Percentiles rank a stretch among this genome's conserved stretches.
Evolutionary conservation across 306 rosid genomes (phyloP).

Genomic region (Bauhinia variegata): DNA sequence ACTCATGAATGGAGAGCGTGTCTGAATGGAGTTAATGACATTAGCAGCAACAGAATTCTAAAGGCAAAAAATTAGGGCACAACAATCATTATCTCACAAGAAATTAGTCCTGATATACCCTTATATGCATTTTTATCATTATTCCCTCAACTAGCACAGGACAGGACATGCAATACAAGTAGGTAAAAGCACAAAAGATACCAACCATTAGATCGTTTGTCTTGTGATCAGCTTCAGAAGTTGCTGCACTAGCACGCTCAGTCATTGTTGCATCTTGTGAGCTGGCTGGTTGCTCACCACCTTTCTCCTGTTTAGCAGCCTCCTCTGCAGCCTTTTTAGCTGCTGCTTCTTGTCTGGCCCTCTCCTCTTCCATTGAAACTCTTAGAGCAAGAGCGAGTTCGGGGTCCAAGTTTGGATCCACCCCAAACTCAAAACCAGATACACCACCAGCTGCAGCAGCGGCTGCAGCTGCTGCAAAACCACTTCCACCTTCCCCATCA

Average conservation of each 20-base stretch:
- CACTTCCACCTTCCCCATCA: constrained; percentile 96
- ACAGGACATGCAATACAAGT: constrained; percentile 19
- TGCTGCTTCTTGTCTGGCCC: constrained; percentile 99
- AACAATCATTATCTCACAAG: constrained; percentile 4
- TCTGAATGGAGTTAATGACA: not conserved
- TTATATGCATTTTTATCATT: constrained; percentile 9
- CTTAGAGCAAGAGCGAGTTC: constrained; percentile 99
- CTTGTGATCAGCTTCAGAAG: constrained; percentile 73
- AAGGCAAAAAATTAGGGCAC: no score
- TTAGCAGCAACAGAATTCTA: no score
- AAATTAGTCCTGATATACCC: constrained; percentile 12
- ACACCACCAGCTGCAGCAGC: constrained; percentile 91
- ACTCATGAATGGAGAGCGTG: constrained; percentile 14
- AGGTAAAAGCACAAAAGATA: constrained; percentile 20
- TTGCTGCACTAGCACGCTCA: constrained; percentile 62
- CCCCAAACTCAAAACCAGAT: constrained; percentile 96
- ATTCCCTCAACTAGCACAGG: constrained; percentile 1
- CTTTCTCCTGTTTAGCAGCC: constrained; percentile 73
- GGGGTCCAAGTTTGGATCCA: constrained; percentile 98
- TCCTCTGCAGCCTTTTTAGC: constrained; percentile 98
- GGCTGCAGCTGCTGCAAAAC: constrained; percentile 91
- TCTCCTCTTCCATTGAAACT: constrained; percentile 99
- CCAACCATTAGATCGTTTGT: constrained; percentile 66
- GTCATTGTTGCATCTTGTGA: constrained; percentile 90
- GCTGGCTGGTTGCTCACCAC: constrained; percentile 67